phyloP scores from a whole-genome alignment of 495 filamentous ascomycete species.

The Hypoxylon fragiforme region DNA sequence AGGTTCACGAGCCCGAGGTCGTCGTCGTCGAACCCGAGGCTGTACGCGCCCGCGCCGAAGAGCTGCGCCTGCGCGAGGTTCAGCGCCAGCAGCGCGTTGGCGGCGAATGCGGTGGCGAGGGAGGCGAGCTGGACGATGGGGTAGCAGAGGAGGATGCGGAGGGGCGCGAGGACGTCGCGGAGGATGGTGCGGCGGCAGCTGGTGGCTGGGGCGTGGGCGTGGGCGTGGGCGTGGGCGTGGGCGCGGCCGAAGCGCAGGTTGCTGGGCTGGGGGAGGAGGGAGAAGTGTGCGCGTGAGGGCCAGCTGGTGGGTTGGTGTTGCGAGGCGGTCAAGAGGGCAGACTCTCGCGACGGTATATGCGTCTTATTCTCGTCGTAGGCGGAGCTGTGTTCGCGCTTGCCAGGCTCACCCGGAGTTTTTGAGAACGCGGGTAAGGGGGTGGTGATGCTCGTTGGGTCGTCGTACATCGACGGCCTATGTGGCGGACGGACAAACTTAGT shows the following conservation, averaged over 20 bases:
- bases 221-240: constrained; percentile 14
- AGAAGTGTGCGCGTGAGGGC: constrained; percentile 60
- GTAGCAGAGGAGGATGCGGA: constrained; percentile 58
- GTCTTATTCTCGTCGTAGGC: constrained; percentile 20
- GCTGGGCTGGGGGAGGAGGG: constrained; percentile 48
- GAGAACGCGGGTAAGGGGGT: neutral
- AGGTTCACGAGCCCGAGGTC: constrained; percentile 57
- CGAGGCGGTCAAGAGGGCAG: constrained; percentile 16
- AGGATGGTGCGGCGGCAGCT: constrained; percentile 39
- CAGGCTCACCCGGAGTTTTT: constrained; percentile 10
- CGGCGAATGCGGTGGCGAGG: constrained; percentile 63
- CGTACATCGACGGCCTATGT: neutral
- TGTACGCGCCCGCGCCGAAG: constrained; percentile 63
- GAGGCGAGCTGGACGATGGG: constrained; percentile 64
- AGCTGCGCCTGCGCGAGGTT: constrained; percentile 66
- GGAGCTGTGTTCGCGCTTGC: constrained; percentile 30
- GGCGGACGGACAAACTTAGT: constrained; percentile 59
- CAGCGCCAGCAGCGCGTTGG: constrained; percentile 59
- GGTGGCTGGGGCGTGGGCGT: no score
- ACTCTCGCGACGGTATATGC: neutral
- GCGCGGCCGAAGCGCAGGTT: constrained; percentile 26
- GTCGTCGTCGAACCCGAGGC: constrained; percentile 55
- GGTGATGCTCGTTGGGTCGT: neutral
- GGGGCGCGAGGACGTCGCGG: constrained; percentile 54
- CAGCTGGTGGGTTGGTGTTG: constrained; percentile 49